Conservation (phyloP, 441 rosid genomes). For the Erodium trifolium region DNA sequence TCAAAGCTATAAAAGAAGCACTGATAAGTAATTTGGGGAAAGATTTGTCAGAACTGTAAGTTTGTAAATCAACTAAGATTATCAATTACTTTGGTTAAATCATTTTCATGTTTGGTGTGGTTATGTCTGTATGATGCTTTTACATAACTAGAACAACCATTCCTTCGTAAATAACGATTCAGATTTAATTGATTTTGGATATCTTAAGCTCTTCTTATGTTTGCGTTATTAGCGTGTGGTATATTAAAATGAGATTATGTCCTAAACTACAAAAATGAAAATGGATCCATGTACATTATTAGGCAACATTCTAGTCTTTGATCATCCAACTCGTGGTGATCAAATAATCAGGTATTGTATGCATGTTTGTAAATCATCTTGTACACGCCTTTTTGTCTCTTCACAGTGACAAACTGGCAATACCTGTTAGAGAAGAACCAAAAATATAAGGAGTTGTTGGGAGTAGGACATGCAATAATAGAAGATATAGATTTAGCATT, state of each 20-base stretch:
- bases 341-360: background rate
- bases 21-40: slow-evolving; percentile 47
- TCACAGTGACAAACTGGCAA: slow-evolving; percentile 3
- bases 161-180: background rate
- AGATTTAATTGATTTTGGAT: background rate
- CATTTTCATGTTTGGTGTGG: background rate
- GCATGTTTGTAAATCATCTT: slow-evolving; percentile 2
- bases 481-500: background rate
- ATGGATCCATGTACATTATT: background rate
- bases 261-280: background rate
- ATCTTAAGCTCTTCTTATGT: background rate
- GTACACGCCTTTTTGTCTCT: background rate
- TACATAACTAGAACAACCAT: background rate
- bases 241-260: background rate
- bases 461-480: background rate
- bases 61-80: slow-evolving; percentile 6
- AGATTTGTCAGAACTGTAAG: slow-evolving; percentile 56
- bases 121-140: background rate
- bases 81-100: background rate
- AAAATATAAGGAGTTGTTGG: background rate
- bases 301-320: background rate
- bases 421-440: background rate
- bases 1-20: slow-evolving; percentile 53
- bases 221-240: slow-evolving; percentile 1
- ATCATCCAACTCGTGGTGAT: background rate